These are phyloP conservation scores for Sinapis alba DNA, from an alignment of 441 rosid genomes.

Conservation along the genomic window DNA sequence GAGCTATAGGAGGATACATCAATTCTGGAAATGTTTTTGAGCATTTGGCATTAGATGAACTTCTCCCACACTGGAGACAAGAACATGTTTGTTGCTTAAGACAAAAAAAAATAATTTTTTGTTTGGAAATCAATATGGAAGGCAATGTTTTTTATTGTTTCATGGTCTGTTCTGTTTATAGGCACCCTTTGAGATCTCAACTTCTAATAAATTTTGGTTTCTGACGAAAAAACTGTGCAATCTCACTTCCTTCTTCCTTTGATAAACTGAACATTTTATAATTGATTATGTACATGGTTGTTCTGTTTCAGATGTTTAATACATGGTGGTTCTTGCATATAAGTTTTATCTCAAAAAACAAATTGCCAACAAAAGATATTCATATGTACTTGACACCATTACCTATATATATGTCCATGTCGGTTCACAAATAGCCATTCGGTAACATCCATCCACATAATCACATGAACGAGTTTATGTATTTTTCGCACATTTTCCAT, in stretches of 20 bases:
- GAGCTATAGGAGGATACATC: conserved; percentile 74
- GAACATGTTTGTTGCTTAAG: conserved; percentile 55
- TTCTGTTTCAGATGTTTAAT: too few species aligned
- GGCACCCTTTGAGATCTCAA: conserved; percentile 82
- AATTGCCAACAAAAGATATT: too few species aligned
- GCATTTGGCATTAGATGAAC: conserved; percentile 84
- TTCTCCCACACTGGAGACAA: conserved; percentile 86
- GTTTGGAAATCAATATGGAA: not conserved
- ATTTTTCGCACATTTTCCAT: too few species aligned
- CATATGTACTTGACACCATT: too few species aligned
- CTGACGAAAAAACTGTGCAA: conserved; percentile 72
- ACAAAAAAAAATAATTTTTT: not conserved
- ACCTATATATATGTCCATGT: too few species aligned
- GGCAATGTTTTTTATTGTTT: not conserved
- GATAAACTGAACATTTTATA: conserved; percentile 26
- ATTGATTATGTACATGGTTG: not conserved
- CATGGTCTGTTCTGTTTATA: conserved; percentile 37
- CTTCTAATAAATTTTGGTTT: conserved; percentile 85
- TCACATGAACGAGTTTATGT: too few species aligned
- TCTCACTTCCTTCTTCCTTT: conserved; percentile 86
- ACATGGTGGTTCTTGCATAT: too few species aligned
- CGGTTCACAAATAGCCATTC: too few species aligned
- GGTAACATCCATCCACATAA: too few species aligned
- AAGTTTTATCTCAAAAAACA: too few species aligned
- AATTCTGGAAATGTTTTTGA: conserved; percentile 87